A percentile compares a stretch with the other conserved stretches of the same genome.
These are phyloP conservation scores for Pseudotsuga menziesii DNA, from an alignment of 75 land plant genomes.

Conservation along the genomic window DNA sequence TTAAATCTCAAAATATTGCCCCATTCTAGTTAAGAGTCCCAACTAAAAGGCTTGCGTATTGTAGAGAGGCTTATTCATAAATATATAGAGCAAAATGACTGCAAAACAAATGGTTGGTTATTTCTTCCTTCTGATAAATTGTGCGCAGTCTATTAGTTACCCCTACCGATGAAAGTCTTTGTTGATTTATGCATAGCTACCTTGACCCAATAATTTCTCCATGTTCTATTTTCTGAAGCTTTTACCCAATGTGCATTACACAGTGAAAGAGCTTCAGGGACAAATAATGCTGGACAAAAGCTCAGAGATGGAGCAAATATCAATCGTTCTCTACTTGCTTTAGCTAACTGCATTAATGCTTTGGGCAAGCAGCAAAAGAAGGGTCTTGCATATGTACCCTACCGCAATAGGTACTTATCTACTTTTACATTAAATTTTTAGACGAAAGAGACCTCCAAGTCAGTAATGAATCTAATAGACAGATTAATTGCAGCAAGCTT, in stretches of 20 bases:
- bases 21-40: neutral
- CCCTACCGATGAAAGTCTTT: neutral
- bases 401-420: constrained; percentile 77
- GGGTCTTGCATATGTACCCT: constrained; percentile 98
- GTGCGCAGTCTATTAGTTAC: neutral
- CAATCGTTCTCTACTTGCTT: constrained; percentile 92
- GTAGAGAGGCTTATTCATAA: neutral
- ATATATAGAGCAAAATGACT: neutral
- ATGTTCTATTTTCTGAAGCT: neutral
- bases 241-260: neutral
- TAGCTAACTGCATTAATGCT: constrained; percentile 97
- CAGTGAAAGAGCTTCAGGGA: constrained; percentile 98
- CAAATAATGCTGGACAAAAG: constrained; percentile 94
- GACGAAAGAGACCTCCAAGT: neutral
- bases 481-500: constrained; percentile 65
- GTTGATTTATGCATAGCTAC: neutral
- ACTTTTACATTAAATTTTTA: neutral
- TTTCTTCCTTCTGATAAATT: neutral
- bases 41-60: neutral
- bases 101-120: neutral
- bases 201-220: neutral
- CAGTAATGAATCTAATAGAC: constrained; percentile 3
- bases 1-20: neutral
- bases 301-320: constrained; percentile 97
- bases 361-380: constrained; percentile 94